Conservation (phyloP, 345 rosid genomes). For the Gossypium bickii region DNA sequence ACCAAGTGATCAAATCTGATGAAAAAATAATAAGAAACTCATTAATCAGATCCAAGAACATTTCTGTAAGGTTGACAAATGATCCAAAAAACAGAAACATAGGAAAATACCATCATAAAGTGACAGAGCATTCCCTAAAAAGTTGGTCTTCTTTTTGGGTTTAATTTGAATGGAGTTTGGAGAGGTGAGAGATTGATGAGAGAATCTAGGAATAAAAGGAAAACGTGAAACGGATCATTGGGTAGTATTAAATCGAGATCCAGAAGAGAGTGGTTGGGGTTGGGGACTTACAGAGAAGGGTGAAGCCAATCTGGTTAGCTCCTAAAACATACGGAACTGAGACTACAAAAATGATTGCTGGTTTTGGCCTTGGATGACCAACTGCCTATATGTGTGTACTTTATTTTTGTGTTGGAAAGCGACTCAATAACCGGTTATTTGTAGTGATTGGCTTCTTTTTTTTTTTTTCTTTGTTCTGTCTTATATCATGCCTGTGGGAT, state of each 20-base stretch:
- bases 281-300: neutral
- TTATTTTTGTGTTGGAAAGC: too few relatives aligned
- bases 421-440: too few relatives aligned
- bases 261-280: neutral
- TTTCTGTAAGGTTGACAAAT: neutral
- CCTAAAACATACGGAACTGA: neutral
- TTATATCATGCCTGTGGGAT: too few relatives aligned
- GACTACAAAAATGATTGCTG: too few relatives aligned
- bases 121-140: neutral
- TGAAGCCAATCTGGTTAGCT: neutral
- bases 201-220: neutral
- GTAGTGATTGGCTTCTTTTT: too few relatives aligned
- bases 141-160: neutral
- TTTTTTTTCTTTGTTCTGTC: too few relatives aligned
- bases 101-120: neutral
- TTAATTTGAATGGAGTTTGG: neutral
- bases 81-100: neutral
- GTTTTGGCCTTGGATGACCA: too few relatives aligned
- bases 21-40: neutral
- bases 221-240: slow-evolving; percentile 1
- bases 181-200: neutral
- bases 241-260: neutral
- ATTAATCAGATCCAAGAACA: neutral
- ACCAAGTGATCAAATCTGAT: slow-evolving; percentile 10
- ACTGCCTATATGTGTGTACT: too few relatives aligned